Percentiles rank a stretch among this genome's conserved stretches.
phyloP scores from a whole-genome alignment of 2,329 filamentous ascomycete species.

The Xylaria arbuscula region DNA sequence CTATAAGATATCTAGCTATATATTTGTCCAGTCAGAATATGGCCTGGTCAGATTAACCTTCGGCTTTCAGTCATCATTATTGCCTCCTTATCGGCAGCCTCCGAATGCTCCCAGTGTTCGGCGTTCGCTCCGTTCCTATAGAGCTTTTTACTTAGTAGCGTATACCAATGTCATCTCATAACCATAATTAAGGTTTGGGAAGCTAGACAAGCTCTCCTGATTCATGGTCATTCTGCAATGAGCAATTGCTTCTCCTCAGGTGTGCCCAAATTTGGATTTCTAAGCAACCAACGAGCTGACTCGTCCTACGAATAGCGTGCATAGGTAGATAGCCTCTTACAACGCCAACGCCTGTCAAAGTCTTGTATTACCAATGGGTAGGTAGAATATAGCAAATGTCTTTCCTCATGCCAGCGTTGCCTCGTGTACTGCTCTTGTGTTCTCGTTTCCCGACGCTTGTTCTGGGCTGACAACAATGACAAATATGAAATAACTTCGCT shows the following conservation, averaged over 20 bases:
- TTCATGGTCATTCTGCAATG: slow-evolving; percentile 6
- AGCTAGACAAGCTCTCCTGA: slow-evolving; percentile 8
- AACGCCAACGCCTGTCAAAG: background rate
- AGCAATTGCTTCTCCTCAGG: background rate
- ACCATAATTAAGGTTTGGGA: background rate
- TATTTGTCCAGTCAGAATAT: background rate
- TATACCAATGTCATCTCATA: background rate
- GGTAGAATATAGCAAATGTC: background rate
- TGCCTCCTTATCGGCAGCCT: background rate
- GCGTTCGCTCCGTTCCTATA: too few species aligned
- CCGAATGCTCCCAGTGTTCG: background rate
- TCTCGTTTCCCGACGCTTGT: background rate
- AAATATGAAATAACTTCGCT: slow-evolving; percentile 8
- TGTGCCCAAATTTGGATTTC: background rate
- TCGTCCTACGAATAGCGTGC: background rate
- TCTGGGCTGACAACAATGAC: background rate
- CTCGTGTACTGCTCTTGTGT: background rate
- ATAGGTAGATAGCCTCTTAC: background rate
- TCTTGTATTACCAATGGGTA: background rate
- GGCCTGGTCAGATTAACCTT: background rate
- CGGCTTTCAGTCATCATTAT: background rate
- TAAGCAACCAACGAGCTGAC: slow-evolving; percentile 1
- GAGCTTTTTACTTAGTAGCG: too few species aligned
- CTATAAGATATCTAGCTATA: background rate
- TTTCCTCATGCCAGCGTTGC: background rate